These are phyloP conservation scores for Chlorella vulgaris DNA, from an alignment of 139 green algal species.

Conservation along the genomic window DNA sequence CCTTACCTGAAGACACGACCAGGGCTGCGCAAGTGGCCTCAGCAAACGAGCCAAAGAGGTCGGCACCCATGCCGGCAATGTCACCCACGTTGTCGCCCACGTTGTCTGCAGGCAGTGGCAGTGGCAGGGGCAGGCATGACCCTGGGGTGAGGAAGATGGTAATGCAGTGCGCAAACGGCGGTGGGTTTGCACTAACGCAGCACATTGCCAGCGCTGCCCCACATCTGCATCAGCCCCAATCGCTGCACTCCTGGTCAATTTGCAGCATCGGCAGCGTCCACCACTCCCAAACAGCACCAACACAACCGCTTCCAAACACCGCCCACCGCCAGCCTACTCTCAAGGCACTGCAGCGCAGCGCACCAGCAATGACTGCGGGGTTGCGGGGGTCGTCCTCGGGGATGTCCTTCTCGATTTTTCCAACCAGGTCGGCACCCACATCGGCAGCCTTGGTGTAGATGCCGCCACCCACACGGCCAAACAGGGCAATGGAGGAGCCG, in stretches of 20 bases:
- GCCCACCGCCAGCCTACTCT: too few relatives aligned
- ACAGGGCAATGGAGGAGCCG: conserved; percentile 96
- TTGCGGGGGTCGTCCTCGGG: conserved; percentile 99
- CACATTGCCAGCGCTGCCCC: too few relatives aligned
- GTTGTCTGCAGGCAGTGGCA: conserved; percentile 79
- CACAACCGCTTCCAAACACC: too few relatives aligned
- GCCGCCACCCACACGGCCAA: conserved; percentile 92
- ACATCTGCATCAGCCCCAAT: not conserved
- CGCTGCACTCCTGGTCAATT: not conserved
- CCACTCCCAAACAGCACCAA: too few relatives aligned
- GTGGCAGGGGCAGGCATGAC: not conserved
- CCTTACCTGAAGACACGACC: conserved; percentile 74
- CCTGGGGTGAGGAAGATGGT: too few relatives aligned
- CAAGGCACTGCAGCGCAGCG: too few relatives aligned
- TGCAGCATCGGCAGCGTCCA: too few relatives aligned
- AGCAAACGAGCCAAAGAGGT: conserved; percentile 98
- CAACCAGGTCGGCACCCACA: conserved; percentile 97
- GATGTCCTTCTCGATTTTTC: conserved; percentile 98
- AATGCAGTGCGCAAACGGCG: too few relatives aligned
- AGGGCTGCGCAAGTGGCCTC: conserved; percentile 96
- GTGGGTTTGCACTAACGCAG: too few relatives aligned
- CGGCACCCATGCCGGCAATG: conserved; percentile 98
- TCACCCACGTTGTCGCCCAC: conserved; percentile 99
- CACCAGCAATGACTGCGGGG: conserved; percentile 95
- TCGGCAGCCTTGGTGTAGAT: conserved; percentile 81